Base-by-base conservation (phyloP, 192 early-diverging fungal species). In the Kickxella alabastrina region DNA sequence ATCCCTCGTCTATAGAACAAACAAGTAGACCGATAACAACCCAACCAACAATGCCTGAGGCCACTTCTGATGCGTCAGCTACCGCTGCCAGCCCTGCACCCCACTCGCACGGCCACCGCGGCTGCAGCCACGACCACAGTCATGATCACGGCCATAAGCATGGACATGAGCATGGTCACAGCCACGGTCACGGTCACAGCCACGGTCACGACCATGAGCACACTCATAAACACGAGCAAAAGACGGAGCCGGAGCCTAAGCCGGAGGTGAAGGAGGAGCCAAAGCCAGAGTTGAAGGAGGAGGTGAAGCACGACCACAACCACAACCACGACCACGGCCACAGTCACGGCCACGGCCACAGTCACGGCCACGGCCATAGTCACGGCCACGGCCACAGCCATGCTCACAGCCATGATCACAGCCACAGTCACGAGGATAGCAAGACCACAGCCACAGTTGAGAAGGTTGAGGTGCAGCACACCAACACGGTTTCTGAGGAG, bases 11-110 rank as follows among this genome's bases (percentile, higher is more conserved):
- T 9, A 34, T 48, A 48, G 27, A 32, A 32, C n/a, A 32, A 32
- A 12, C n/a, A n/a, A n/a, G n/a, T n/a, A n/a, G n/a, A n/a, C n/a
- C n/a, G n/a, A n/a, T n/a, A n/a, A n/a, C n/a, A n/a, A n/a, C n/a
- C n/a, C n/a, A 32, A 32, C 6, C 31, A 24, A 49, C 24, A 10
- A 62, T 62, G 51, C 51, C 59, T 8, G 59, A 62, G 19, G 51
- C 39, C 38, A 62, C 28, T 18, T 15, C 45, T 15, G 45, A 48
- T 14, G 26, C 43, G 15, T 18, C 48, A 29, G 35, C 44, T 21
- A 21, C 9, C 44, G 36, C 17, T n/a, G 37, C 37, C 17, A 21
- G 36, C 21, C 18, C 12, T 10, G 18, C 39, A 15, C 26, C 37
- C 10, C 41, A 57, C 27, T 25, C 43, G 21, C 54, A 57, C 41